Conservation (phyloP, 2,329 filamentous ascomycete genomes). For the Leptosphaerulina australis region DNA sequence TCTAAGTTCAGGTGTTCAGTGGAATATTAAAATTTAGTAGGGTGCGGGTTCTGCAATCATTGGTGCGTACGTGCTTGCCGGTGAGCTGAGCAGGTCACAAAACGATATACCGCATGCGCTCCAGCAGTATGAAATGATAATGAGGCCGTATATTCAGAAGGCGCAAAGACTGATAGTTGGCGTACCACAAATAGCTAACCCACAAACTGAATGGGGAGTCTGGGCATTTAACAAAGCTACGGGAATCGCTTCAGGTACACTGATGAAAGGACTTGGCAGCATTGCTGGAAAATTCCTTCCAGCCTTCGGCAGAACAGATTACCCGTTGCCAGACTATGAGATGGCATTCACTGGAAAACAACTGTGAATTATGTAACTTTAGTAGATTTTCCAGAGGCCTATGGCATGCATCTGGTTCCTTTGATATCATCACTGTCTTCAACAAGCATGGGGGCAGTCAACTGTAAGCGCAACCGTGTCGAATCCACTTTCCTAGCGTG, state of each 20-base stretch:
- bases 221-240: constrained; percentile 23
- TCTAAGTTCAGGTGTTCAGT: not conserved
- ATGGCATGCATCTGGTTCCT: too few relatives aligned
- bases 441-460: too few relatives aligned
- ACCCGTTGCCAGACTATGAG: constrained; percentile 23
- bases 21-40: not conserved
- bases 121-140: constrained; percentile 27
- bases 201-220: constrained; percentile 35
- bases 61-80: constrained; percentile 50
- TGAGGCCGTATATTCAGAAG: constrained; percentile 31
- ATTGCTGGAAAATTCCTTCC: constrained; percentile 20
- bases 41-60: constrained; percentile 45
- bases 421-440: too few relatives aligned
- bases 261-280: constrained; percentile 19
- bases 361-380: too few relatives aligned
- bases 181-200: constrained; percentile 32
- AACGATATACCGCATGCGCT: constrained; percentile 32
- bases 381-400: too few relatives aligned
- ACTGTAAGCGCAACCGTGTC: too few relatives aligned
- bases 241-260: constrained; percentile 24
- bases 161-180: constrained; percentile 35
- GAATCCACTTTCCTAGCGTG: too few relatives aligned
- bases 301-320: constrained; percentile 24
- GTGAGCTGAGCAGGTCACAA: constrained; percentile 38
- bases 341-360: not conserved